Percentiles rank a stretch among this genome's conserved stretches.
These are phyloP conservation scores for Candida odintsovae DNA, from an alignment of 805 yeast genomes.

Conservation along the genomic window DNA sequence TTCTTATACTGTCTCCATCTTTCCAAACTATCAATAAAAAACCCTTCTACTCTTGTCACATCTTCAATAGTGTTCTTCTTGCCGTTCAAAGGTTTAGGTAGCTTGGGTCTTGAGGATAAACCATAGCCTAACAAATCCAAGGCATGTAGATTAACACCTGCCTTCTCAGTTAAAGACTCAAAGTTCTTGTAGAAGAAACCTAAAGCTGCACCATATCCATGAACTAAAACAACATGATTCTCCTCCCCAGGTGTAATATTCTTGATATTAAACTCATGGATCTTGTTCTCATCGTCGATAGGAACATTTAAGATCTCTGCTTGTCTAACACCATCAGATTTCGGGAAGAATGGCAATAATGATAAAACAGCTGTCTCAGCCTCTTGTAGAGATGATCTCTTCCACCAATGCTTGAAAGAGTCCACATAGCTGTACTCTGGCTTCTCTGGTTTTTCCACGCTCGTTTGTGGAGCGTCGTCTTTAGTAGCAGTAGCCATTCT, in stretches of 20 bases:
- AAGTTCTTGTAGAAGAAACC: slow-evolving; percentile 70
- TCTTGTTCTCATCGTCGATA: slow-evolving; percentile 42
- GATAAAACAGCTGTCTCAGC: slow-evolving; percentile 50
- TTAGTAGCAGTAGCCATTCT: not conserved
- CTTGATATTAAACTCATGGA: slow-evolving; percentile 69
- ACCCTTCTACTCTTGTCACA: slow-evolving; percentile 26
- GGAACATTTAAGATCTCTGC: slow-evolving; percentile 48
- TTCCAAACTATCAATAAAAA: slow-evolving; percentile 45
- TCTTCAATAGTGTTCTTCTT: slow-evolving; percentile 21
- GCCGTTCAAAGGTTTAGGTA: slow-evolving; percentile 14
- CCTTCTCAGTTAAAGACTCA: slow-evolving; percentile 40
- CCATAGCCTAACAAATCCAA: slow-evolving; percentile 62
- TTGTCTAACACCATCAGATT: slow-evolving; percentile 40
- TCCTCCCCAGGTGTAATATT: slow-evolving; percentile 31
- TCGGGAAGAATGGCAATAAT: slow-evolving; percentile 53
- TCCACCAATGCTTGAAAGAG: slow-evolving; percentile 39
- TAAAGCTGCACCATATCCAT: slow-evolving; percentile 84
- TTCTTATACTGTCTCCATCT: slow-evolving; percentile 46
- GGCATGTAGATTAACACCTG: slow-evolving; percentile 54
- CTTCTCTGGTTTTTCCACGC: not conserved
- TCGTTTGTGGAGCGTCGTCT: not conserved
- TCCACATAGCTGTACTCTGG: slow-evolving; percentile 23
- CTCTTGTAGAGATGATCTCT: slow-evolving; percentile 26
- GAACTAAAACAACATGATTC: slow-evolving; percentile 61
- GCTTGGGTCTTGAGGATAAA: slow-evolving; percentile 46